Base-by-base conservation (phyloP, 305 asterid genomes). In the Fraxinus platypoda region DNA sequence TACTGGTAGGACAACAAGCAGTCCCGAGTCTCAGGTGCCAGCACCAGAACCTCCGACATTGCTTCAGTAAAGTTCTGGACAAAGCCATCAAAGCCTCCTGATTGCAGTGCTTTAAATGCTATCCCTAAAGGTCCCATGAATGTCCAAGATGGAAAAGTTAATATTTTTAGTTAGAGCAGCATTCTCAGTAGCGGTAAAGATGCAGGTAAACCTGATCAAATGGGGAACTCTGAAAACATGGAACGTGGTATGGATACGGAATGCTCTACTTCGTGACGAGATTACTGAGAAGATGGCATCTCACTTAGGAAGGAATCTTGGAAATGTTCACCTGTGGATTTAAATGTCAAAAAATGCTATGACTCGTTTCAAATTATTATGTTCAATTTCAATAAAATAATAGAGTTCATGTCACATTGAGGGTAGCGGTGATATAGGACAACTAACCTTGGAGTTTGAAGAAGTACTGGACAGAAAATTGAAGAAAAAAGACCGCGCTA, bases 71-170 rank as follows among this genome's bases (percentile, higher is more conserved):
- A 88, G 73, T 90, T 95, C 85, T 95, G 99, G 99, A 95, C 99
- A 77, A 95, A 90, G 90, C 99, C 99, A 15, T 94, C 98, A 83
- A 95, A 93, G 86, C 98, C 99, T 37, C 98, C 97, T 3, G 98
- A 91, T 88, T 90, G n/a, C 85, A 88, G 92, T 82, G 75, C 78
- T 49, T 76, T 37, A 38, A 89, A 88, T 73, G 82, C 80, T 62
- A 81, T 80, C 80, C 54, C 86, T 79, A 90, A 84, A 80, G 91
- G 83, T 80, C 66, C 86, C 49, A 73, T n/a, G 43, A 31, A 54
- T 77, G 87, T 64, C 70, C 86, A 83, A 78, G 89, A 89, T 86
- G 90, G 82, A 26, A 76, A 59, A 57, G 38, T 35, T 80, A 78
- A 35, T 72, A 41, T 87, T n/a, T 84, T 81, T 66, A 73, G 19